Base-by-base conservation (phyloP, 768 basidiomycete species). In the Baorangia bicolor region DNA sequence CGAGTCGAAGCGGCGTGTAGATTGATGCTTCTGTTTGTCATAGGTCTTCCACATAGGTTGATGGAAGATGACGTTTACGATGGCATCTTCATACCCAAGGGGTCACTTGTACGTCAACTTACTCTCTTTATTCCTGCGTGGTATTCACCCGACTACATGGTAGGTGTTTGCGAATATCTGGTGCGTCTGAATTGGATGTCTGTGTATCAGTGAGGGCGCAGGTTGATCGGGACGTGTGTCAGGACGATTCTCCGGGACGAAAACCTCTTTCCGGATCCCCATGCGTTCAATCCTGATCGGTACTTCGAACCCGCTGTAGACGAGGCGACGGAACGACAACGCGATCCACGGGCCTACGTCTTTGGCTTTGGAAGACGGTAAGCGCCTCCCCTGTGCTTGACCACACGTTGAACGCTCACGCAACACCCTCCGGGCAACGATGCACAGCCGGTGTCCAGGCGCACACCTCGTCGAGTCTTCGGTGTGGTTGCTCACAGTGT, bases 61-160 rank as follows among this genome's bases (percentile, higher is more conserved):
- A 84, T 78, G 74, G 80, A 86, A 65, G 83, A 88, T 59, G 85
- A 89, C 62, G 68, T 83, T 37, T 88, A 87, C 64, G 69, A 78
- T 28, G 82, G 78, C 12, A 77, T 77, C 74, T 74, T 77, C 51
- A 81, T 88, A 48, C 85, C 86, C 31, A 82, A 84, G 64, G 87
- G 87, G 13, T 78, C 86, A 4, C 65, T 86, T 59, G 81, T 82
- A 47, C 51, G 75, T 70, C 18, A 3, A 37, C 44, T 14, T 12
- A 2, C 21, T 21, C 8, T 38, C 12, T 42, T 30, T 0, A 5
- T 37, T 43, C 39, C 33, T 53, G 13, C 20, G 6, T 30, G 4
- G 14, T 18, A 23, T 43, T 59, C n/a, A 60, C 16, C 28, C 20
- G 66, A 66, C 3, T 18, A 16, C 5, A 2, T 46, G 5, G 41